Evolutionary conservation across 768 basidiomycete species (phyloP), one percentile per base, ranked within the genome.

Genomic region (Clathrus columnatus): DNA sequence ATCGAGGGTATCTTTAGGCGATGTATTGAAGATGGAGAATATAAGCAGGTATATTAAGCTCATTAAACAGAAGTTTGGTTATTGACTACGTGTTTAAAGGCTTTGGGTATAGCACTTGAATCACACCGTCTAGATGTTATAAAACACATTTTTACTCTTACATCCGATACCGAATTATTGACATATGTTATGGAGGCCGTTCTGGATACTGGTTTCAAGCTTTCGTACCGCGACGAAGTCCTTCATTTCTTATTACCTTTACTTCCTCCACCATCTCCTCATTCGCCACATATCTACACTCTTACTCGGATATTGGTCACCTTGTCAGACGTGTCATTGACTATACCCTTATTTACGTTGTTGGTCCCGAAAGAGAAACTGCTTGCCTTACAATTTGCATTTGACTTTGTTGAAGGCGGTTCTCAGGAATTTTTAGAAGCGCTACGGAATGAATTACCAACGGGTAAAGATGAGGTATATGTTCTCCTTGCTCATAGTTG

Each of bases 31-130:
- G 91, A 95, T 58, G 86, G 87, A 52, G 93, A 97, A 70, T 90
- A 81, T 71, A 92, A 87, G 67, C 91, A 97, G 75, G 93, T 88
- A 41, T 56, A 73, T 65, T 23, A 43, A 24, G 32, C 11, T 49
- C 17, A 47, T 21, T 50, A 51, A 48, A 11, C 18, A 20, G 30
- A 29, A 20, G 28, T 27, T 42, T 16, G 23, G 21, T 23, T 23
- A 29, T 44, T 36, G 14, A 57, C 51, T 57, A 49, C 32, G 18
- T 52, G 42, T 49, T 26, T 57, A 41, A 60, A 94, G 90, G 94
- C 92, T 7, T 85, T 97, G 60, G 94, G 96, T 21, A 89, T 99
- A 63, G 95, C 95, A 4, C 78, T 99, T 10, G 94, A 98, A 65
- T 85, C 94, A 24, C 85, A 77, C 59, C 84, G 94, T 44, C 72